These are phyloP conservation scores for Fusarium sp. DNA, from an alignment of 2,329 filamentous ascomycete genomes.

Conservation along the genomic window DNA sequence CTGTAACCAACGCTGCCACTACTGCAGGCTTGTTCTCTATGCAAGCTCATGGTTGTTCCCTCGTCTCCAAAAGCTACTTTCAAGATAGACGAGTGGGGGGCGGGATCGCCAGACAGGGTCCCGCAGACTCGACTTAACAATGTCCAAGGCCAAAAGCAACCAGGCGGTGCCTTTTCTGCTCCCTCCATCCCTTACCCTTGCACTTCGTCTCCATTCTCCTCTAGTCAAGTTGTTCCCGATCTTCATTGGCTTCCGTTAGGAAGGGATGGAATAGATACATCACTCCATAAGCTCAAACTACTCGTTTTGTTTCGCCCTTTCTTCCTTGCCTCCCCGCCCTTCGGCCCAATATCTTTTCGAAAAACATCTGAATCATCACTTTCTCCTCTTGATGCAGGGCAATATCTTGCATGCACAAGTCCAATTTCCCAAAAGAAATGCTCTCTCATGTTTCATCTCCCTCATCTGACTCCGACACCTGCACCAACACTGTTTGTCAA, in stretches of 20 bases:
- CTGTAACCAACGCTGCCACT: slow-evolving; percentile 30
- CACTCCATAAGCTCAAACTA: slow-evolving; percentile 34
- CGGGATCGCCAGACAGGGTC: slow-evolving; percentile 40
- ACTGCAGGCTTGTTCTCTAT: slow-evolving; percentile 23
- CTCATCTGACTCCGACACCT: slow-evolving; percentile 38
- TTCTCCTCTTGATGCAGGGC: slow-evolving; percentile 43
- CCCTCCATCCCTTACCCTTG: slow-evolving; percentile 28
- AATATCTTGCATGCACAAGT: slow-evolving; percentile 46
- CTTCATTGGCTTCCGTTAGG: slow-evolving; percentile 27
- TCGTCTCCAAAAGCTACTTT: slow-evolving; percentile 29
- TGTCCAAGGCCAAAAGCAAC: slow-evolving; percentile 42
- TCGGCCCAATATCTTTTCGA: slow-evolving; percentile 22
- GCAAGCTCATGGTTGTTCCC: slow-evolving; percentile 19
- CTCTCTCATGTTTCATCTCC: slow-evolving; percentile 42
- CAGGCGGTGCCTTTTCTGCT: slow-evolving; percentile 29
- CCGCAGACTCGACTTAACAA: slow-evolving; percentile 35
- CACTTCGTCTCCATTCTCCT: slow-evolving; percentile 20
- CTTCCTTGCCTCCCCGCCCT: slow-evolving; percentile 36
- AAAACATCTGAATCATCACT: slow-evolving; percentile 40
- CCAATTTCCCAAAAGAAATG: slow-evolving; percentile 48
- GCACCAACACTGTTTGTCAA: slow-evolving; percentile 39
- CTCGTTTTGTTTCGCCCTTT: slow-evolving; percentile 28
- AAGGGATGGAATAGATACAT: slow-evolving; percentile 38
- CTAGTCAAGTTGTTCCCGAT: slow-evolving; percentile 17
- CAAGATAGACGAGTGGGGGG: slow-evolving; percentile 40